Percentiles rank a stretch among this genome's conserved stretches.
phyloP scores from a whole-genome alignment of 371 early-diverging fungal species.

The Rhizopus delemar region DNA sequence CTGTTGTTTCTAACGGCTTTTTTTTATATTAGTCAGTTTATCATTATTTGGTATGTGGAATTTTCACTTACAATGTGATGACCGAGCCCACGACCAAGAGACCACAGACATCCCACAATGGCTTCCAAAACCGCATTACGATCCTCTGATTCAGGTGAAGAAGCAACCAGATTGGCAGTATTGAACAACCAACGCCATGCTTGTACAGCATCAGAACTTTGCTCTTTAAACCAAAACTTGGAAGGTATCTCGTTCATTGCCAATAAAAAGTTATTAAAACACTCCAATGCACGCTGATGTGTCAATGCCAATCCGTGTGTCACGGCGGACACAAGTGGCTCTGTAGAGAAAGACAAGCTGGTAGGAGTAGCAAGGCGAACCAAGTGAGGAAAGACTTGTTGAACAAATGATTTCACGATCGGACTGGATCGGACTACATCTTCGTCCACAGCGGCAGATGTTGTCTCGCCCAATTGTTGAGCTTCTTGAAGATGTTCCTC shows the following conservation, averaged over 20 bases:
- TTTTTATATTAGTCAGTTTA: background rate
- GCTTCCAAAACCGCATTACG: conserved; percentile 58
- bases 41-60: conserved; percentile 6
- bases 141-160: conserved; percentile 36
- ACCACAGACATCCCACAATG: conserved; percentile 75
- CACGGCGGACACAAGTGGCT: conserved; percentile 43
- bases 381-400: conserved; percentile 52
- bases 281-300: conserved; percentile 73
- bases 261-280: conserved; percentile 76
- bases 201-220: conserved; percentile 51
- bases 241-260: conserved; percentile 69
- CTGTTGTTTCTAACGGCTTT: conserved; percentile 49
- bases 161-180: conserved; percentile 43
- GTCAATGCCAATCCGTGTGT: conserved; percentile 55
- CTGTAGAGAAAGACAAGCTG: conserved; percentile 51
- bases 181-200: conserved; percentile 69
- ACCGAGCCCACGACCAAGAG: conserved; percentile 67
- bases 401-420: conserved; percentile 48
- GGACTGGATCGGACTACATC: conserved; percentile 38
- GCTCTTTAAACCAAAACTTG: conserved; percentile 68
- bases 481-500: conserved; percentile 49
- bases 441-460: conserved; percentile 27
- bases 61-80: conserved; percentile 54
- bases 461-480: conserved; percentile 44
- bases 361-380: conserved; percentile 59